Conservation (phyloP, 345 rosid genomes). For the Hevea brasiliensis region DNA sequence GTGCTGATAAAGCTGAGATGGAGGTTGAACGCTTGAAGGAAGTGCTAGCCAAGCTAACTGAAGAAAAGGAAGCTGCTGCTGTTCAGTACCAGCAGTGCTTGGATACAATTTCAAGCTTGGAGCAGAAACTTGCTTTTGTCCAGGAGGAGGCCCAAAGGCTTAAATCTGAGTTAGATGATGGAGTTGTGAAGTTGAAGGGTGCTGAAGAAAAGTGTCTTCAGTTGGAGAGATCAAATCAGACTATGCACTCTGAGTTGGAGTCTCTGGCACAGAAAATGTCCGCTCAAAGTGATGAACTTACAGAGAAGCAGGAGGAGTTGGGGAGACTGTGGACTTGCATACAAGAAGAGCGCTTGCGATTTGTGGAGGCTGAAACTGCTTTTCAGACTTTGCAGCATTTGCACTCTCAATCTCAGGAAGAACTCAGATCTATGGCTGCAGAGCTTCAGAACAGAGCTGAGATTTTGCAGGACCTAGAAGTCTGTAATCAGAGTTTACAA, state of each 20-base stretch:
- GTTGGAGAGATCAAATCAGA: conserved; percentile 76
- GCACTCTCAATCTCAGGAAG: conserved; percentile 96
- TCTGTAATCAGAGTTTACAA: conserved; percentile 50
- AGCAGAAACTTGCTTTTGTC: conserved; percentile 56
- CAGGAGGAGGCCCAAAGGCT: conserved; percentile 74
- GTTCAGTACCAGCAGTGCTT: conserved; percentile 69
- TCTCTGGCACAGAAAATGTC: conserved; percentile 56
- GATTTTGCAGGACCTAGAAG: conserved; percentile 65
- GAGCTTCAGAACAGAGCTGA: conserved; percentile 64
- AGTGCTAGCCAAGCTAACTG: conserved; percentile 50
- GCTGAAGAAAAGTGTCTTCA: conserved; percentile 79
- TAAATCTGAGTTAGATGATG: conserved; percentile 62
- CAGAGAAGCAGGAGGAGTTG: conserved; percentile 85
- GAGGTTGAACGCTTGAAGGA: conserved; percentile 71
- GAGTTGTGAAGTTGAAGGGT: conserved; percentile 59
- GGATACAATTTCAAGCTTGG: conserved; percentile 66
- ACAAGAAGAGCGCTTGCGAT: conserved; percentile 85
- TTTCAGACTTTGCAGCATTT: conserved; percentile 93
- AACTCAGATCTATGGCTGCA: conserved; percentile 63
- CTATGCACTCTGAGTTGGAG: conserved; percentile 69
- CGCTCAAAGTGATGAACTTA: conserved; percentile 66
- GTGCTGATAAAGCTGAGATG: conserved; percentile 62
- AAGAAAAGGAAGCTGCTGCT: conserved; percentile 69
- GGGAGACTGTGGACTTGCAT: conserved; percentile 79
- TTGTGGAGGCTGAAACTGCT: conserved; percentile 95